Evolutionary conservation across 169 alveolate genomes (phyloP).

Genomic region (Plasmodium gonderi): DNA sequence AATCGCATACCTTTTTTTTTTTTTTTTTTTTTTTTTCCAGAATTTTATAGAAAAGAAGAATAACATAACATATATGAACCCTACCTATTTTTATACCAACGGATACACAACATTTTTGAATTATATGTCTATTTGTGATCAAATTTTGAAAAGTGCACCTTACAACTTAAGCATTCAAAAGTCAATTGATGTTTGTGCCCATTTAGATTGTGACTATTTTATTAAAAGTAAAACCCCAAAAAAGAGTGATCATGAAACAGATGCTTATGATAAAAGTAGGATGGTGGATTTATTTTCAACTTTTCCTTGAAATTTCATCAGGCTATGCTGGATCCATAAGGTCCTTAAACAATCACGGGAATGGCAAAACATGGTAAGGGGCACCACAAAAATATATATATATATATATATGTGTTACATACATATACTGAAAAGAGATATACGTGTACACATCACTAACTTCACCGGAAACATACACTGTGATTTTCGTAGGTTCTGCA

Average conservation of each 20-base stretch:
- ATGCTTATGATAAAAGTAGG: not conserved
- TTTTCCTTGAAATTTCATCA: not conserved
- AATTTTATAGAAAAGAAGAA: slow-evolving; percentile 31
- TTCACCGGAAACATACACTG: not conserved
- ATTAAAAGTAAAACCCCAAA: slow-evolving; percentile 37
- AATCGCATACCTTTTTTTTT: not conserved
- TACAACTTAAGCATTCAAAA: slow-evolving; percentile 41
- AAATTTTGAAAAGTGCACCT: slow-evolving; percentile 37
- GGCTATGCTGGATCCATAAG: slow-evolving; percentile 70
- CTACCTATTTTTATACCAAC: slow-evolving; percentile 43
- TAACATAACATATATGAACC: slow-evolving; percentile 53
- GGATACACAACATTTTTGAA: slow-evolving; percentile 71
- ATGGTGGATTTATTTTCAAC: not conserved
- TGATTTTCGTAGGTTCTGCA: slow-evolving; percentile 61
- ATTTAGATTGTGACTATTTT: slow-evolving; percentile 61
- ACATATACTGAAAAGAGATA: not conserved
- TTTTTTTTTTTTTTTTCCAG: not conserved
- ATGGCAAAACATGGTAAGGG: slow-evolving; percentile 62
- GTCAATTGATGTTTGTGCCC: slow-evolving; percentile 51
- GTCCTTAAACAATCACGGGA: slow-evolving; percentile 38
- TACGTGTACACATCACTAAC: not conserved
- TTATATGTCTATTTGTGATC: slow-evolving; percentile 74
- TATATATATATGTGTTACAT: no score
- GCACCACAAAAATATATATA: not conserved
- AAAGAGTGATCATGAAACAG: not conserved